Conservation (phyloP, 495 filamentous ascomycete species). For the Tuber borchii region DNA sequence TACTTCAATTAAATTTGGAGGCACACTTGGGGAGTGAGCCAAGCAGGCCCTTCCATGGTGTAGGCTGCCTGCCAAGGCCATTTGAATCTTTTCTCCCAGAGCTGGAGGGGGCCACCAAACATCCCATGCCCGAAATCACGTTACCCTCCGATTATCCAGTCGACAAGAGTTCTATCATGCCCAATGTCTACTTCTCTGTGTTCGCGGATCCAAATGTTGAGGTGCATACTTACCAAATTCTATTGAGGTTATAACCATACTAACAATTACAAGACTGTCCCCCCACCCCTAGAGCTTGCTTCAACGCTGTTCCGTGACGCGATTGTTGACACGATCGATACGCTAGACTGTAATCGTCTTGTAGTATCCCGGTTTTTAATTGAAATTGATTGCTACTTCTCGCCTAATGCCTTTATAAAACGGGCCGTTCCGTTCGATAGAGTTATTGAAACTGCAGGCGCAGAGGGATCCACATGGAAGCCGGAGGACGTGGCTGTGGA, state of each 20-base stretch:
- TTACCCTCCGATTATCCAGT: slow-evolving; percentile 68
- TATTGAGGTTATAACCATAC: slow-evolving; percentile 11
- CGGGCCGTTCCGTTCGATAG: slow-evolving; percentile 86
- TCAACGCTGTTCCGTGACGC: slow-evolving; percentile 76
- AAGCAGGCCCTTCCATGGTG: slow-evolving; percentile 8
- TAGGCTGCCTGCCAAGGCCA: slow-evolving; percentile 61
- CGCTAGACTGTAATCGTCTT: slow-evolving; percentile 85
- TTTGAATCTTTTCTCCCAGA: slow-evolving; percentile 61
- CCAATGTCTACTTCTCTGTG: slow-evolving; percentile 88
- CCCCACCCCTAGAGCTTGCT: slow-evolving; percentile 64
- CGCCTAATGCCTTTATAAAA: slow-evolving; percentile 79
- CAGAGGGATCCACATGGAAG: slow-evolving; percentile 78
- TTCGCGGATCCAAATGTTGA: slow-evolving; percentile 83
- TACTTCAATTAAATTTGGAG: slow-evolving; percentile 34
- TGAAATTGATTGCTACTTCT: slow-evolving; percentile 90
- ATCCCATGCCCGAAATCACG: slow-evolving; percentile 64
- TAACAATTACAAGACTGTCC: slow-evolving; percentile 59
- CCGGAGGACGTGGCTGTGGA: slow-evolving; percentile 96
- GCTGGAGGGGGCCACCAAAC: slow-evolving; percentile 57
- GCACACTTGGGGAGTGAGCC: slow-evolving; percentile 20
- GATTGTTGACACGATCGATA: slow-evolving; percentile 87
- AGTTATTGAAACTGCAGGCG: slow-evolving; percentile 63
- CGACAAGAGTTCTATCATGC: slow-evolving; percentile 71
- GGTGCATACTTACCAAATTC: slow-evolving; percentile 16
- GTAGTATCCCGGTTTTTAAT: slow-evolving; percentile 81